Conservation (phyloP, 495 filamentous ascomycete genomes). For the Neurospora sp. region DNA sequence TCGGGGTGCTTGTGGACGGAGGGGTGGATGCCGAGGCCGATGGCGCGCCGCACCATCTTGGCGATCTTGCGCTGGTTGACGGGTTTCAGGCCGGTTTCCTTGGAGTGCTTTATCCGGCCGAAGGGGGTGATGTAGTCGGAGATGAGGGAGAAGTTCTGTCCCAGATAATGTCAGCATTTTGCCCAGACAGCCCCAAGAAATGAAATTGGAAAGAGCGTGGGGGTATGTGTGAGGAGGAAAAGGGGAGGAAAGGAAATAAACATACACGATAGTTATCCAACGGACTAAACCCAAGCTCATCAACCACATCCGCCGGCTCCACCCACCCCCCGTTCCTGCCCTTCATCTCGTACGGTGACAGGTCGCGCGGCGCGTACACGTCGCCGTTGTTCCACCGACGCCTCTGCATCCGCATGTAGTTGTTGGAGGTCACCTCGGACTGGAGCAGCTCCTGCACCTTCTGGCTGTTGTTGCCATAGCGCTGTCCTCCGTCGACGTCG, state of each 20-base stretch:
- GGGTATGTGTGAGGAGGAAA: not conserved
- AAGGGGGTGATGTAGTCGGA: conserved; percentile 75
- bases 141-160: conserved; percentile 85
- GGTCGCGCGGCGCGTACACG: conserved; percentile 82
- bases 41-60: conserved; percentile 78
- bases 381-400: conserved; percentile 65
- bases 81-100: conserved; percentile 66
- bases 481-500: not conserved
- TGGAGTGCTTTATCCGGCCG: conserved; percentile 71
- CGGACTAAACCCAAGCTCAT: conserved; percentile 71
- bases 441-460: conserved; percentile 7
- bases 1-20: conserved; percentile 91
- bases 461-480: not conserved
- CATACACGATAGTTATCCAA: conserved; percentile 74
- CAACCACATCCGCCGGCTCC: conserved; percentile 60
- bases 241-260: conserved; percentile 1
- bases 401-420: conserved; percentile 31
- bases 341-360: conserved; percentile 67
- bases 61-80: conserved; percentile 89
- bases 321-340: conserved; percentile 24
- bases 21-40: conserved; percentile 86
- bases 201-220: not conserved
- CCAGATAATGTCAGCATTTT: conserved; percentile 3
- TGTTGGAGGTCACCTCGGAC: conserved; percentile 7
- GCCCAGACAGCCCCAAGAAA: not conserved